Base-by-base conservation (phyloP, 2,329 filamentous ascomycete genomes). In the Paracoccidioides brasiliensis region DNA sequence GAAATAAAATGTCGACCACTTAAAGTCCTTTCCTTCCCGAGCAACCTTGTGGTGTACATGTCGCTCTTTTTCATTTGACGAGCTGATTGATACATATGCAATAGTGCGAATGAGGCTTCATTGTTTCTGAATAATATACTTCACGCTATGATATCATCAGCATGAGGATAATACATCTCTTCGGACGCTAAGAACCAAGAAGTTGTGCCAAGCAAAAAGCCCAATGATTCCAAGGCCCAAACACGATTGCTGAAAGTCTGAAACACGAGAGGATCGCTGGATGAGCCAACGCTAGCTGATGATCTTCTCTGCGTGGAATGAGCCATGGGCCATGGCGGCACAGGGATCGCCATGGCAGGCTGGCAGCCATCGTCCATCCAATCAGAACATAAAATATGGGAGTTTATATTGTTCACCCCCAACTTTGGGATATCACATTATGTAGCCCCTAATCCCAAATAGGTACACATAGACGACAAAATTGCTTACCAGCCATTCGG, bases 401-500 rank as follows among this genome's bases (percentile, higher is more conserved):
- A 44, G 37, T 44, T 22, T 44, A 15, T 3, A 8, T 15, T 44
- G 42, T 44, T 12, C 42, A n/a, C 22, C 42, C 42, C 42, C 42
- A 44, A 44, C 42, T 14, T 44, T 44, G 4, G 37, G 49, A 42
- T 28, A 52, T 52, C 37, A 10, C 38, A 15, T 52, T 52, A 52
- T 52, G 50, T 38, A 52, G 7, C 22, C 10, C 8, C 50, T 52
- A 52, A 42, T n/a, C 50, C 50, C 50, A 52, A 52, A 41, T 41
- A 52, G 50, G 50, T 14, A 52, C 33, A 52, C 50, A 41, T 52
- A 52, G 33, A 52, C 50, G 50, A 52, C 37, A 32, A 33, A 52
- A 22, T 22, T 3, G 33, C 33, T 50, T 33, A 49, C 3, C 43
- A 22, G 33, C 9, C 9, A 38, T 38, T 38, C 7, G 12, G 12